Percentiles rank a stretch among this genome's conserved stretches.
Conservation (phyloP, 208 protist genomes). For the Crithidia fasciculata region DNA sequence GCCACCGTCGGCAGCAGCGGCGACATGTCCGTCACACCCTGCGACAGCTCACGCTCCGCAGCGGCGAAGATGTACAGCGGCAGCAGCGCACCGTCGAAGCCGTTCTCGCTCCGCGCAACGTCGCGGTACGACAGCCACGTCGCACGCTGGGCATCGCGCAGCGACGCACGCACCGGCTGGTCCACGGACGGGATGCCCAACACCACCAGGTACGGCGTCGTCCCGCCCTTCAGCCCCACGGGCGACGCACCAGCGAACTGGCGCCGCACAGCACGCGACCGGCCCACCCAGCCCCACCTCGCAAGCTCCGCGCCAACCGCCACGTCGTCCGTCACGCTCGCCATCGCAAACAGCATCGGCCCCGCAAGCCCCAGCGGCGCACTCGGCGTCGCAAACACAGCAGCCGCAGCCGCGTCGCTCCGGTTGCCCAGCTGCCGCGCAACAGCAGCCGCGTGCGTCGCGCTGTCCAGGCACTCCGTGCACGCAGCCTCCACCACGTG, state of each 20-base stretch:
- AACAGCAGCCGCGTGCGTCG: conserved; percentile 6
- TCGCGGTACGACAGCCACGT: conserved; percentile 5
- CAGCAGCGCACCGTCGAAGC: conserved; percentile 14
- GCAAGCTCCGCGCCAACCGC: conserved; percentile 12
- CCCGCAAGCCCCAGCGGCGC: conserved; percentile 18
- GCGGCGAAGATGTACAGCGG: conserved; percentile 18
- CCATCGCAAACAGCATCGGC: conserved; percentile 24
- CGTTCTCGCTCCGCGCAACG: conserved; percentile 8
- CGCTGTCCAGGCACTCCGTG: conserved; percentile 9
- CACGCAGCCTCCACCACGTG: background rate
- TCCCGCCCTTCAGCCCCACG: conserved; percentile 6
- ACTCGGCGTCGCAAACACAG: conserved; percentile 10
- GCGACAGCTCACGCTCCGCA: conserved; percentile 6
- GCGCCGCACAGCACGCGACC: conserved; percentile 7
- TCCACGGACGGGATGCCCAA: conserved; percentile 15
- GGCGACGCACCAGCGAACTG: conserved; percentile 13
- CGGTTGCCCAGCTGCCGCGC: background rate
- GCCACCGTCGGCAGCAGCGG: conserved; percentile 14
- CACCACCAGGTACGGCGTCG: conserved; percentile 17
- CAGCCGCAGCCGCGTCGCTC: background rate
- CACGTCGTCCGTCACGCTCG: conserved; percentile 30
- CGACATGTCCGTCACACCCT: background rate
- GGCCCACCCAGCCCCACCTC: conserved; percentile 14
- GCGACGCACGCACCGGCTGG: conserved; percentile 4
- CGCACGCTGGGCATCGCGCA: conserved; percentile 9